A percentile compares a stretch with the other conserved stretches of the same genome.
phyloP scores from a whole-genome alignment of 2,329 filamentous ascomycete species.

The Escovopsis sp. region DNA sequence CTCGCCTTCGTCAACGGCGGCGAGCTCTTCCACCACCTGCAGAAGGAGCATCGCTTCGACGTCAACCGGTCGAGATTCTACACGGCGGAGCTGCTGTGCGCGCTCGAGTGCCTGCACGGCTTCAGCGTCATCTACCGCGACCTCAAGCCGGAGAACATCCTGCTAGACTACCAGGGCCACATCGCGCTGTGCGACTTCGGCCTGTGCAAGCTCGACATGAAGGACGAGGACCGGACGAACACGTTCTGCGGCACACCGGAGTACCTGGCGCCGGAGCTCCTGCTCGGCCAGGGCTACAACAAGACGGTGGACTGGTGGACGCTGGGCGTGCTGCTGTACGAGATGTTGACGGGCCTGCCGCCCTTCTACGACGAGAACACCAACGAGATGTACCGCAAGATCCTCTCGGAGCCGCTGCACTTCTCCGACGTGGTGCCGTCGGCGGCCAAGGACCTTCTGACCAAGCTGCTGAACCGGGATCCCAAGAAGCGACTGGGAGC shows the following conservation, averaged over 20 bases:
- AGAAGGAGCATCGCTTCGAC: conserved; percentile 94
- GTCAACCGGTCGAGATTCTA: conserved; percentile 96
- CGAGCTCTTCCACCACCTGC: conserved; percentile 92
- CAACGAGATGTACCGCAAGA: conserved; percentile 99
- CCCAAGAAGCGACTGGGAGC: conserved; percentile 80
- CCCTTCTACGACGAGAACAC: conserved; percentile 99
- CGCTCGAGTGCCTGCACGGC: conserved; percentile 87
- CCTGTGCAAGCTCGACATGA: conserved; percentile 97
- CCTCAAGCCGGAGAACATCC: conserved; percentile 74
- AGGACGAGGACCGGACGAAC: conserved; percentile 96
- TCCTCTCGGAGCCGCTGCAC: conserved; percentile 85
- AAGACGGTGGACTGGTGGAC: conserved; percentile 99
- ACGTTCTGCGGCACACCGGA: conserved; percentile 97
- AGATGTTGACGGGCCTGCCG: conserved; percentile 94
- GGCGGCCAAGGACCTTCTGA: conserved; percentile 82
- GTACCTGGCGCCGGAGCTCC: conserved; percentile 85
- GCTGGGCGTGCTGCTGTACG: conserved; percentile 86
- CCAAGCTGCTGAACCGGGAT: conserved; percentile 80
- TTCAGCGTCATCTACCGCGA: conserved; percentile 94
- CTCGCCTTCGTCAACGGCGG: conserved; percentile 95
- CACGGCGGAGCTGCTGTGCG: conserved; percentile 88
- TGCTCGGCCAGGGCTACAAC: conserved; percentile 89
- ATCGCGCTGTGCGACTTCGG: conserved; percentile 97
- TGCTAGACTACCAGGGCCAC: conserved; percentile 93
- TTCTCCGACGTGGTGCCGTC: conserved; percentile 92